Evolutionary conservation across 2,329 filamentous ascomycete genomes (phyloP), one percentile per base, ranked within the genome.

Genomic region (Leptographium radiaticola): DNA sequence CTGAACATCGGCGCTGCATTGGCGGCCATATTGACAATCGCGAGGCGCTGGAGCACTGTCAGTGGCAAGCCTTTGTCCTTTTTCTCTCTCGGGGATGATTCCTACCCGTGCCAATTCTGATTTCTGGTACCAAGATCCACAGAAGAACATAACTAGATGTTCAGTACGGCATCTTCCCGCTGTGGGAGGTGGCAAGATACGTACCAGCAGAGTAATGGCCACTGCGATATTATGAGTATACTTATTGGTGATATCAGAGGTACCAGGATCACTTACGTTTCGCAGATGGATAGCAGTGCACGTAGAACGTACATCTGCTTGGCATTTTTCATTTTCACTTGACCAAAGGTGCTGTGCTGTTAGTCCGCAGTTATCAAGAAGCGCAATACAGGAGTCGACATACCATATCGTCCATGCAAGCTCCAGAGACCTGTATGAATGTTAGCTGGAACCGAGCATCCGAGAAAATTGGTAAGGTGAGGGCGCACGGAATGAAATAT

Each of bases 1-100:
- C 59, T 57, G 20, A 62, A 59, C 55, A 62, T 62, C 13, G 63
- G 63, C 0, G 62, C 66, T 0, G 65, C 57, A 6, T 44, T 43
- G 4, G 57, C 44, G 8, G 57, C 53, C 11, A 20, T 38, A 42
- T 58, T 48, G 36, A 57, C 40, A 30, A 58, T 58, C 31, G 51
- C 57, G 11, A 58, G 48, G 7, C 57, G 50, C 55, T 56, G 20
- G 2, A 31, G 8, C n/a, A n/a, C 5, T 39, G 15, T 38, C 16
- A 51, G 48, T 1, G 8, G 4, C 30, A 34, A 25, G 5, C 39
- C 18, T 11, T 15, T 39, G 8, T 12, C 6, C 18, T 3, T 7
- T 12, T 38, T 34, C 31, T 33, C 9, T 25, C 4, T 2, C 10
- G 13, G 1, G 12, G 3, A 49, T 20, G 11, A 2, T 18, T 31